These are phyloP conservation scores for Cymbidium sinense DNA, from an alignment of 106 monocot genomes.

Conservation along the genomic window DNA sequence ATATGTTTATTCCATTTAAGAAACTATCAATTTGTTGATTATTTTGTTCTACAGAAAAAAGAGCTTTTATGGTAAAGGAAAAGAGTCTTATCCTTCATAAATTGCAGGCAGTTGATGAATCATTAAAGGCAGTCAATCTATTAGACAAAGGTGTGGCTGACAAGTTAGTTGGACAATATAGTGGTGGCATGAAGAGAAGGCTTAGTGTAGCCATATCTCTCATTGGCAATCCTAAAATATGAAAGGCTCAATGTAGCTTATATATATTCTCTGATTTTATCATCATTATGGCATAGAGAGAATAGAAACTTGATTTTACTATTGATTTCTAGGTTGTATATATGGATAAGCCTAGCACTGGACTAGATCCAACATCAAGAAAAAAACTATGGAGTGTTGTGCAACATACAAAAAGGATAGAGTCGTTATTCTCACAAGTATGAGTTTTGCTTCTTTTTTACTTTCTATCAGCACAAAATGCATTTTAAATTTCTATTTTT, in stretches of 20 bases:
- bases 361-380: slow-evolving; percentile 38
- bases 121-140: slow-evolving; percentile 36
- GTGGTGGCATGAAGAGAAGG: slow-evolving; percentile 70
- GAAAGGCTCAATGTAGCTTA: not conserved
- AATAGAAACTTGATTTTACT: not conserved
- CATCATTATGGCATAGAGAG: not conserved
- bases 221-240: no score
- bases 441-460: no score
- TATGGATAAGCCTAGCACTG: no score
- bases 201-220: no score
- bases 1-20: no score
- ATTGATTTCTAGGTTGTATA: slow-evolving; percentile 19
- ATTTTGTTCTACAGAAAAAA: not conserved
- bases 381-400: slow-evolving; percentile 28
- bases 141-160: slow-evolving; percentile 20
- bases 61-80: not conserved
- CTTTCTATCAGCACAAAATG: no score
- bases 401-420: slow-evolving; percentile 21
- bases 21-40: no score
- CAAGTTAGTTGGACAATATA: slow-evolving; percentile 30
- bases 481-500: no score
- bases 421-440: no score
- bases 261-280: not conserved
- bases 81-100: not conserved
- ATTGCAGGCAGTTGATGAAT: slow-evolving; percentile 53